These are phyloP conservation scores for Hymenoscyphus albidus DNA, from an alignment of 2,329 filamentous ascomycete genomes.

Conservation along the genomic window DNA sequence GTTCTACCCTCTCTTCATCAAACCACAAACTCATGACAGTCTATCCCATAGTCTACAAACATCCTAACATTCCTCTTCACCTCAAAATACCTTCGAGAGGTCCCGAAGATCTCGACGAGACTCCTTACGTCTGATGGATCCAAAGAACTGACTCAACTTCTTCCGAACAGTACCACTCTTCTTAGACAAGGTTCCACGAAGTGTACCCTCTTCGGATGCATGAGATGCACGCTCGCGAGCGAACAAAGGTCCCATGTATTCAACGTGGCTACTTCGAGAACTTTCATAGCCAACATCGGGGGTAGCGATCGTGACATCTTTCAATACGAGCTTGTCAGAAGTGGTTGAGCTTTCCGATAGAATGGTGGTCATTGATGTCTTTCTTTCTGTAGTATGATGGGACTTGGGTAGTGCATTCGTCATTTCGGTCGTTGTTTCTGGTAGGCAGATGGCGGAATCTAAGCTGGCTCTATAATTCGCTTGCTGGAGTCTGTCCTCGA, in stretches of 20 bases:
- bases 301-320: slow-evolving; percentile 2
- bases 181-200: neutral
- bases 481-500: neutral
- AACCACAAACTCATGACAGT: neutral
- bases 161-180: slow-evolving; percentile 11
- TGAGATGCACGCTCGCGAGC: neutral
- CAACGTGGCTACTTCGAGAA: neutral
- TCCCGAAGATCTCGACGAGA: neutral
- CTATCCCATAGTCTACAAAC: neutral
- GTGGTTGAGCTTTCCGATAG: slow-evolving; percentile 4
- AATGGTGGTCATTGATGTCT: slow-evolving; percentile 5
- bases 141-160: slow-evolving; percentile 17
- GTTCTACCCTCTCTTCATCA: neutral
- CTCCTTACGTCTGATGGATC: slow-evolving; percentile 10
- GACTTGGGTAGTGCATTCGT: neutral
- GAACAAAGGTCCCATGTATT: slow-evolving; percentile 1
- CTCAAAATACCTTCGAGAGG: neutral
- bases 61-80: neutral
- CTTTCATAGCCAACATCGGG: neutral
- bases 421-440: neutral
- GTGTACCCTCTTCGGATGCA: neutral
- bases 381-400: neutral
- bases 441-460: neutral
- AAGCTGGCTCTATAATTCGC: neutral
- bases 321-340: neutral